Evolutionary conservation across 2,329 filamentous ascomycete species (phyloP), one percentile per base, ranked within the genome.

Genomic region (Diplocarpon mali): DNA sequence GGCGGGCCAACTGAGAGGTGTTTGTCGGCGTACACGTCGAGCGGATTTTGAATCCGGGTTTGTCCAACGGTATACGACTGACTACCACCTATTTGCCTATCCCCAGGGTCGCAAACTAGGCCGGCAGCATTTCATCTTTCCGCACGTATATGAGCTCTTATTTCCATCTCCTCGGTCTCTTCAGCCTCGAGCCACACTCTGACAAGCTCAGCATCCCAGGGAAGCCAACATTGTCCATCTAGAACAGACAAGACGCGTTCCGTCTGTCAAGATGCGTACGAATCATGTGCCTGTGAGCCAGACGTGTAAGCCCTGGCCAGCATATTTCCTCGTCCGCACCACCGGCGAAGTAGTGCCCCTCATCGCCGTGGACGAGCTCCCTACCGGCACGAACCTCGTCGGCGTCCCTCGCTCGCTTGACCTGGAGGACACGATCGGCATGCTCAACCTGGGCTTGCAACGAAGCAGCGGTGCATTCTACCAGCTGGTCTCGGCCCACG

Each of bases 351-450:
- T 71, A 3, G 71, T 76, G 1, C 74, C 73, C 6, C 65, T 77
- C n/a, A 64, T 77, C n/a, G 65, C 73, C 0, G 57, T 68, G 11
- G 73, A 76, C 54, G 64, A 75, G 48, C 65, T 77, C 0, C 72
- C 72, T 0, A 56, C 60, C 1, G 69, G 44, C 15, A 46, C 53
- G 6, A 40, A 54, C 12, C 31, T 60, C 5, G 27, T 50, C 12
- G 68, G 66, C 17, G 60, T 71, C 2, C 69, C 71, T 2, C 67
- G 57, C 11, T 43, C 45, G 7, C 37, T 59, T 9, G 50, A 52
- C 35, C 37, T 59, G 2, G 47, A 54, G 32, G 51, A 52, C 9
- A 56, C 57, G 13, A 47, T 54, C 11, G 55, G 57, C 1, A 58
- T 59, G 55, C 36, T 58, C n/a, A 60, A 59, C 35, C 43, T 60